phyloP scores from a whole-genome alignment of 2,329 filamentous ascomycete genomes.

The Bipolaris sorokiniana region DNA sequence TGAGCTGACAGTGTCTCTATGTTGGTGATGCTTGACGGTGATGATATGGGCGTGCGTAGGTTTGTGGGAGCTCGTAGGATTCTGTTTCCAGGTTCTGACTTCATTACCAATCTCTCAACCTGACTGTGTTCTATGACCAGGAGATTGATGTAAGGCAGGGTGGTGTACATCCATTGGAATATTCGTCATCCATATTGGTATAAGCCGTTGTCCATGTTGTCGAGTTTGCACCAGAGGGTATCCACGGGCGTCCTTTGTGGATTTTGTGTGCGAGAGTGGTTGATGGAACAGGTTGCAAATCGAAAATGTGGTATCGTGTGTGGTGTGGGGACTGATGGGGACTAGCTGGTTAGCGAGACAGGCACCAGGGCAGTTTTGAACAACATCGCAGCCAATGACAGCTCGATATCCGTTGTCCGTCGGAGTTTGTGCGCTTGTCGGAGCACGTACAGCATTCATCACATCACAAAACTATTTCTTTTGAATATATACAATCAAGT shows the following conservation, averaged over 20 bases:
- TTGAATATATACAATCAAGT: constrained; percentile 7
- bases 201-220: not conserved
- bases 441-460: not conserved
- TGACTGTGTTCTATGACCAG: not conserved
- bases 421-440: not conserved
- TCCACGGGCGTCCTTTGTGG: not conserved
- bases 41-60: not conserved
- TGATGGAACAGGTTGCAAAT: not conserved
- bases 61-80: not conserved
- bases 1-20: not conserved
- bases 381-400: constrained; percentile 2
- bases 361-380: constrained; percentile 2
- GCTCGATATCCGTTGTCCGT: not conserved
- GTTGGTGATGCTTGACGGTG: not conserved
- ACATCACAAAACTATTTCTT: not conserved
- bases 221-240: not conserved
- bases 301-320: constrained; percentile 14
- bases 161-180: not conserved
- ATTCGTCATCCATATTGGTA: not conserved
- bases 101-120: not conserved
- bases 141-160: not conserved
- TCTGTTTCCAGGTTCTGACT: not conserved
- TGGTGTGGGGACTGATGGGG: constrained; percentile 11
- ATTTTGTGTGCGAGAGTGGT: not conserved
- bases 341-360: constrained; percentile 12